Base-by-base conservation (phyloP, 495 filamentous ascomycete genomes). In the Daldinia decipiens region DNA sequence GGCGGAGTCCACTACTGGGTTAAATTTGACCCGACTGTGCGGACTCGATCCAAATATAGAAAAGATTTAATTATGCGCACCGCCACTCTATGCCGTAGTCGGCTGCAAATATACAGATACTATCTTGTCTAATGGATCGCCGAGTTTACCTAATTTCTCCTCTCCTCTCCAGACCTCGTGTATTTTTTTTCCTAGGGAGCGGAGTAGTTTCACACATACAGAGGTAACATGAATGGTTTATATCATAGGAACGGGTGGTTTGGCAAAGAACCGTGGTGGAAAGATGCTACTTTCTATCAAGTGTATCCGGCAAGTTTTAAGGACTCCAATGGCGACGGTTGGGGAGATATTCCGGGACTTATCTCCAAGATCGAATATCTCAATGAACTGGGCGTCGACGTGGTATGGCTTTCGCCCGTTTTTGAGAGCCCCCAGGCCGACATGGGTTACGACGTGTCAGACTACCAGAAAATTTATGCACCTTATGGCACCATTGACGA, bases 381-480 rank as follows among this genome's bases (percentile, higher is more conserved):
- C 65, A 79, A 86, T 61, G 74, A 83, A 5, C 81, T 92, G 0
- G 90, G 88, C 0, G 79, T 90, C 9, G 88, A 92, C 72, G 83
- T 89, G 21, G 81, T 93, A 47, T 92, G 90, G 90, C 69, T 91
- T 2, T 90, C 86, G 65, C 90, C 90, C 7, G 80, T 90, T 15
- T 91, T 88, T 71, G 87, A 91, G 38, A 87, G 84, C 1, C 90
- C 90, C 3, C 85, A 90, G 76, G 84, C 82, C 13, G 86, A 88
- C 67, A 88, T 88, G 84, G 87, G 86, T n/a, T 88, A 88, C 82
- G 76, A 93, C 69, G 91, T 93, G 60, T 85, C 86, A 13, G 87
- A 93, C 69, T 93, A 92, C 72, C 83, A 86, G 63, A 83, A 79
- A 52, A 87, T 92, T 29, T 83, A 89, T 55, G 79, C 85, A 0